Base-by-base conservation (phyloP, 1,284 basidiomycete genomes). In the Austropuccinia psidii region DNA sequence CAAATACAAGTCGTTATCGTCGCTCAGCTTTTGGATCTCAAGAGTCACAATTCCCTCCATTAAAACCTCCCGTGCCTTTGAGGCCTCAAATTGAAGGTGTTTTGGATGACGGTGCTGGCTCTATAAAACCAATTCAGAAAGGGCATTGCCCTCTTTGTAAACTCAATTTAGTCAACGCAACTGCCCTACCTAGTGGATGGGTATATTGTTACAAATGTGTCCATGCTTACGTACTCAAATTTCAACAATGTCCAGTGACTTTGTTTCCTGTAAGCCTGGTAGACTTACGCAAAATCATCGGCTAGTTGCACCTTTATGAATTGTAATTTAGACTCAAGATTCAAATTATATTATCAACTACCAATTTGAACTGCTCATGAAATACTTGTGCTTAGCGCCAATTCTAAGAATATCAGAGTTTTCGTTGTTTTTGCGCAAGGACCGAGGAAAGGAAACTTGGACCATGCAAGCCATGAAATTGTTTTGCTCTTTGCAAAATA, bases 131-230 rank as follows among this genome's bases (percentile, higher is more conserved):
- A 75, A 83, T 84, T 43, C 84, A 84, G 76, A 95, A 90, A 79
- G 91, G 93, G 6, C 83, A 84, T 62, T 98, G 95, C 82, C 90
- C 91, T 13, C 82, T 98, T 37, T 98, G 94, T 81, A 84, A 84
- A 47, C 84, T 86, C 37, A 81, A 82, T 62, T 87, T 96, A 74
- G 87, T 87, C 79, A 98, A 98, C 79, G 90, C 94, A 39, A 94
- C 92, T 19, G 90, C 91, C 31, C 82, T 98, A 52, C 91, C 93
- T 9, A 90, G 88, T 35, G 94, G 96, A 55, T 97, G 94, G 84
- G 91, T 97, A 8, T 95, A 91, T 79, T 97, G 95, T 82, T 98
- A 96, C 82, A 88, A 90, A 50, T 98, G 95, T 82, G 89, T 89
- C 66, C 89, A 90, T 83, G 88, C 89, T 74, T 87, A 92, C 77